A percentile compares a stretch with the other conserved stretches of the same genome.
Evolutionary conservation across 192 early-diverging fungal genomes (phyloP).

Genomic region (Backusella luteola): DNA sequence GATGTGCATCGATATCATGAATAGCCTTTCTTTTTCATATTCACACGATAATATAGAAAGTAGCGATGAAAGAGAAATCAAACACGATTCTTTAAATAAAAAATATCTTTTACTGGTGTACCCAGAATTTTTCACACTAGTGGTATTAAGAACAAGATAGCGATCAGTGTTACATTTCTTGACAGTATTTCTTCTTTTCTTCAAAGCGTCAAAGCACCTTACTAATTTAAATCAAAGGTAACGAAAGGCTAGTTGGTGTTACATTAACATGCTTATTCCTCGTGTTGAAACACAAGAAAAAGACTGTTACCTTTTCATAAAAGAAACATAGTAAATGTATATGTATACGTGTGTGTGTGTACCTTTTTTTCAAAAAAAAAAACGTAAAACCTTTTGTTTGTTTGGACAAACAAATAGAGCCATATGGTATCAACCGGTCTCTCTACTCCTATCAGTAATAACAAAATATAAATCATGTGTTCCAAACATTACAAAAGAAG

Average conservation of each 20-base stretch:
- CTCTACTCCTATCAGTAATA: neutral
- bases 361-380: neutral
- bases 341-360: neutral
- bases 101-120: neutral
- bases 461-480: neutral
- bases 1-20: neutral
- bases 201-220: neutral
- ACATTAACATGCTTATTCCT: slow-evolving; percentile 6
- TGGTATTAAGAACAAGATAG: neutral
- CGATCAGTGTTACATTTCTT: neutral
- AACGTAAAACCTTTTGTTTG: too few species aligned
- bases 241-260: neutral
- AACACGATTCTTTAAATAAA: neutral
- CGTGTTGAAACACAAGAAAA: neutral
- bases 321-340: neutral
- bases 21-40: neutral
- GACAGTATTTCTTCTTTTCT: neutral
- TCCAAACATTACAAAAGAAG: neutral
- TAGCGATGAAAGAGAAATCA: neutral
- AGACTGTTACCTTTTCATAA: neutral
- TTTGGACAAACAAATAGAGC: too few species aligned
- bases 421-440: neutral
- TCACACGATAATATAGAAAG: neutral
- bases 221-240: neutral
- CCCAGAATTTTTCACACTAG: neutral